Evolutionary conservation across 2,329 filamentous ascomycete genomes (phyloP).

Genomic region (Xylariales sp.): DNA sequence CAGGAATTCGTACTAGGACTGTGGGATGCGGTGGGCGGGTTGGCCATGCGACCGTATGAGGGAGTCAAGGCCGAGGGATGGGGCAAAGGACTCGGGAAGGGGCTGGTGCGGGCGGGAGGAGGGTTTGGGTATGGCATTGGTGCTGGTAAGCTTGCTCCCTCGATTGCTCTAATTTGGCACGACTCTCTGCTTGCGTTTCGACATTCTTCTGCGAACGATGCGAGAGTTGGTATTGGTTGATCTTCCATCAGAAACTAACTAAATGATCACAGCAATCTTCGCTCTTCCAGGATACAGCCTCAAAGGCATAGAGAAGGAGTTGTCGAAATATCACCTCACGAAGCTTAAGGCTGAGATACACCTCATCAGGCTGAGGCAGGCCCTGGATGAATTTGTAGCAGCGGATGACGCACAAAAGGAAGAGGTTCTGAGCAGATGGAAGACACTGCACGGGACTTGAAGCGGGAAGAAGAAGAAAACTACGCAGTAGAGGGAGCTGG

Average conservation of each 20-base stretch:
- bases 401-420: too few relatives aligned
- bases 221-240: too few relatives aligned
- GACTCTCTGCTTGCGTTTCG: conserved; percentile 10
- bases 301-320: conserved; percentile 3
- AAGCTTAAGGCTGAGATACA: conserved; percentile 2
- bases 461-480: too few relatives aligned
- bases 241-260: not conserved
- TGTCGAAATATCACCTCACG: not conserved
- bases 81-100: conserved; percentile 64
- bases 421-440: too few relatives aligned
- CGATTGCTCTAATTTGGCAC: too few relatives aligned
- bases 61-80: conserved; percentile 64
- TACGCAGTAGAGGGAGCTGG: too few relatives aligned
- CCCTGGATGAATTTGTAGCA: conserved; percentile 1
- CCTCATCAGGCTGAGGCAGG: conserved; percentile 1
- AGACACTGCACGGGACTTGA: too few relatives aligned
- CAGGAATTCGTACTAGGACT: conserved; percentile 74
- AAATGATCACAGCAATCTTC: not conserved
- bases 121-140: conserved; percentile 76
- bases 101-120: conserved; percentile 76
- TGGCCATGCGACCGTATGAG: conserved; percentile 71
- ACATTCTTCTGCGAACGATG: not conserved
- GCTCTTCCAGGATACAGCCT: conserved; percentile 1
- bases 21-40: conserved; percentile 75
- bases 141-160: conserved; percentile 67